Base-by-base conservation (phyloP, 2,329 filamentous ascomycete genomes). In the Moelleriella libera region DNA sequence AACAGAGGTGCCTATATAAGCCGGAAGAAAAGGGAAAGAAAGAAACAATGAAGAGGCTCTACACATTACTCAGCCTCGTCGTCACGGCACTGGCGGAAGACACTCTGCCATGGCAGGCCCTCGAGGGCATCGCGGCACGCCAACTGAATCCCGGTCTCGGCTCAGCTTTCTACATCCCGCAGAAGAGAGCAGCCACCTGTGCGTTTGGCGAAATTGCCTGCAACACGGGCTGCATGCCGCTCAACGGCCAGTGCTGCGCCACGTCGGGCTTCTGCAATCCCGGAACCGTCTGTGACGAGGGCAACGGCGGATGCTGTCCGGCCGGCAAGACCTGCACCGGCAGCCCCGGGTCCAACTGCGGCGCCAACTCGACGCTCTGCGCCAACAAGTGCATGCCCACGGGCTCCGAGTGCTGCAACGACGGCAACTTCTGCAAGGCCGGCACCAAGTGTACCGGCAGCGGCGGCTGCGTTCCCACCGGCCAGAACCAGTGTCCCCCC, bases 31-130 rank as follows among this genome's bases (percentile, higher is more conserved):
- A 21, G 21, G 21, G 21, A 21, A 47, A 50, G 29, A 50, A 52
- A 50, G 29, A 50, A 52, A 12, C 43, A 44, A 32, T 12, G n/a
- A 30, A 6, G 43, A 12, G n/a, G 43, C n/a, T 44, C n/a, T 43
- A 8, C 8, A 8, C 41, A 37, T 12, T 37, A 3, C 32, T 37
- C 32, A 12, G 8, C 32, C 32, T 37, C 8, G 32, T 12, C 12
- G 32, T 37, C 32, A 12, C 32, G 12, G 32, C 32, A 37, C 32
- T 37, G 8, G 32, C 32, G 8, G 12, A 37, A 12, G 42, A 8
- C 12, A 28, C 42, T 5, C 12, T 29, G 9, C 45, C 45, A 21
- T 42, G 12, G 14, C 45, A 42, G 34, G 45, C 45, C 1, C n/a
- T 43, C 1, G 14, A 30, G 30, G 30, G 45, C 40, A 12, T 46